Evolutionary conservation across 768 basidiomycete genomes (phyloP).

Genomic region (Erythrobasidium yunnanense): DNA sequence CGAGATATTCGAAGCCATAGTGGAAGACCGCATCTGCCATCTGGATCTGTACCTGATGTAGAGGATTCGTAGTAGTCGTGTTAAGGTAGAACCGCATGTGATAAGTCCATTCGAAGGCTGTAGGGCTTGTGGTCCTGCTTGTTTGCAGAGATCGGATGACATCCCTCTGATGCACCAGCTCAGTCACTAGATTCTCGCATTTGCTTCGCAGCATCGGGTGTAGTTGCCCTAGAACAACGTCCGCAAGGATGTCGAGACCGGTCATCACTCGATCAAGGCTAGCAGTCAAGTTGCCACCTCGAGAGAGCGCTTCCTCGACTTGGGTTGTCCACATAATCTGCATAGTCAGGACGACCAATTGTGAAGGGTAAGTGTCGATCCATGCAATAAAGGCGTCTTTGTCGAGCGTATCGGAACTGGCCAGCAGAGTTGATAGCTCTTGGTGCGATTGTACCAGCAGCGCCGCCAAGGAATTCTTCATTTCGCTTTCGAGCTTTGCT

Average conservation of each 20-base stretch:
- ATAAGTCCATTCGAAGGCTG: constrained; percentile 81
- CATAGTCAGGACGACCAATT: constrained; percentile 86
- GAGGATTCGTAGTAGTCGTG: constrained; percentile 55
- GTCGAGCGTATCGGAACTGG: constrained; percentile 52
- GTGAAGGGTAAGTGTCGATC: constrained; percentile 91
- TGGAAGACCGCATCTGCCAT: constrained; percentile 87
- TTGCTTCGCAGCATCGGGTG: constrained; percentile 84
- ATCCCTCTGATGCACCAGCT: constrained; percentile 94
- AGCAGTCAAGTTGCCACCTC: constrained; percentile 50
- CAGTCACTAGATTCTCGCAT: constrained; percentile 96
- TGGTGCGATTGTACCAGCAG: constrained; percentile 66
- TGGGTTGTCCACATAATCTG: constrained; percentile 89
- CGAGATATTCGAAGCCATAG: constrained; percentile 98
- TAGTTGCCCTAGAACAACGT: constrained; percentile 85
- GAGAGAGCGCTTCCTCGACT: constrained; percentile 61
- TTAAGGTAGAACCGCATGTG: constrained; percentile 98
- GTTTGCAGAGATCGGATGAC: constrained; percentile 71
- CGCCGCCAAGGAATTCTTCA: constrained; percentile 77
- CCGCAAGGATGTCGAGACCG: constrained; percentile 87
- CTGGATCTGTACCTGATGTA: constrained; percentile 67
- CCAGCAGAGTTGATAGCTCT: constrained; percentile 72
- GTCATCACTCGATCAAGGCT: constrained; percentile 65
- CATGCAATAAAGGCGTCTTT: constrained; percentile 66
- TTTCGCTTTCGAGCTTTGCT: constrained; percentile 77
- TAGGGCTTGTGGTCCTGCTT: constrained; percentile 54